Evolutionary conservation across 192 early-diverging fungal genomes (phyloP).

Genomic region (Coemansia sp.): DNA sequence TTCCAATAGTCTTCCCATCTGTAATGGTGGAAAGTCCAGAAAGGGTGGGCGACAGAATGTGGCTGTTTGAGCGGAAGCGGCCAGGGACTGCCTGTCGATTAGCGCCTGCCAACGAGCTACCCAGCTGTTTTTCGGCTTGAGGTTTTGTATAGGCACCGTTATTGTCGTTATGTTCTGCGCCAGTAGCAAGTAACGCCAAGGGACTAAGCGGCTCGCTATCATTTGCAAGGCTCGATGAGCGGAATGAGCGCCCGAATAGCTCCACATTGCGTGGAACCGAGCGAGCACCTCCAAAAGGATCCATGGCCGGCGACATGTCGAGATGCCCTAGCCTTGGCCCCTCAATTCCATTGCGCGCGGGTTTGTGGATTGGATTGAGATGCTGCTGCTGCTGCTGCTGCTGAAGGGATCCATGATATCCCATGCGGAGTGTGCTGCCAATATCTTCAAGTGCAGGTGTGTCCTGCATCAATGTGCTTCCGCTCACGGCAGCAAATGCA

Average conservation of each 20-base stretch:
- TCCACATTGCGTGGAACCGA: slow-evolving; percentile 35
- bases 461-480: slow-evolving; percentile 9
- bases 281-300: slow-evolving; percentile 33
- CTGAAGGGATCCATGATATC: slow-evolving; percentile 25
- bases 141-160: not conserved
- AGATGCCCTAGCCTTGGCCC: slow-evolving; percentile 5
- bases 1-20: slow-evolving; percentile 12
- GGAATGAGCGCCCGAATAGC: slow-evolving; percentile 42
- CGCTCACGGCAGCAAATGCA: slow-evolving; percentile 41
- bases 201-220: slow-evolving; percentile 47
- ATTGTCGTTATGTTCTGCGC: not conserved
- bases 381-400: slow-evolving; percentile 15
- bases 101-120: slow-evolving; percentile 22
- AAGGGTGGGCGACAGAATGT: slow-evolving; percentile 30
- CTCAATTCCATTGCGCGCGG: slow-evolving; percentile 16
- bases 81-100: slow-evolving; percentile 1
- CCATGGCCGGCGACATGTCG: slow-evolving; percentile 31
- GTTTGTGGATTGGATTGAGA: not conserved
- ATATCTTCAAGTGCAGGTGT: not conserved
- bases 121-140: slow-evolving; percentile 13
- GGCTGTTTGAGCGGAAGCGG: slow-evolving; percentile 41
- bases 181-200: slow-evolving; percentile 14
- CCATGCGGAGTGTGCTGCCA: slow-evolving; percentile 11
- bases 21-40: slow-evolving; percentile 22
- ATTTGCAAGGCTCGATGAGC: slow-evolving; percentile 32